Base-by-base conservation (phyloP, 1,284 basidiomycete species). In the Chondrostereum purpureum region DNA sequence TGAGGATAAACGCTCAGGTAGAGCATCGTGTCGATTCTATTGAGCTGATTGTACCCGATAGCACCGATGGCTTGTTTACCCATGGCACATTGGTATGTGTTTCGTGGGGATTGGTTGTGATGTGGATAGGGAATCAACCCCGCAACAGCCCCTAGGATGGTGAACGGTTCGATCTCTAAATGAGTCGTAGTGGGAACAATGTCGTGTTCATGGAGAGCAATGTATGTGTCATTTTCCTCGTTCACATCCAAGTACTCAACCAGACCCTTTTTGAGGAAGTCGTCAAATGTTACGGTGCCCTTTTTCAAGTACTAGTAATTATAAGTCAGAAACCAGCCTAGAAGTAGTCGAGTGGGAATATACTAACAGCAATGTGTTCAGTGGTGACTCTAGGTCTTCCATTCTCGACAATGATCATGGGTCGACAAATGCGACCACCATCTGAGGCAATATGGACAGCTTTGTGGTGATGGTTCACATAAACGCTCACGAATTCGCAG, bases 41-140 rank as follows among this genome's bases (percentile, higher is more conserved):
- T 92, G 51, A 98, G 80, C 64, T 99, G 96, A 64, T 99, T 99
- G 69, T 95, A 97, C 0, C 85, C 95, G 54, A 99, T 99, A 2
- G 93, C 94, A n/a, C 96, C 96, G 52, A 99, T 98, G 0, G 96
- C 96, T 72, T 99, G 96, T 71, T 99, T 99, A 51, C 96, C 96
- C 96, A 99, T 99, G 43, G 96, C 96, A 61, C 96, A 99, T 71
- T 99, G 94, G 62, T 99, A 99, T 1, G 96, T 99, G 61, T 99
- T 98, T 46, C 96, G 84, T 3, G 97, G 96, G 2, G 94, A 98
- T 63, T 99, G 97, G 61, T 99, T 99, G 67, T 99, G 96, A 62
- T 99, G 96, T 0, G 97, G 96, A 61, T 99, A 99, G 6, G 96
- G 96, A 59, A 99, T 99, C 16, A 99, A 78, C 31, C 97, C 96